Evolutionary conservation across 176 grass and related monocot species (phyloP).

Genomic region (Cenchrus fungigraminus): DNA sequence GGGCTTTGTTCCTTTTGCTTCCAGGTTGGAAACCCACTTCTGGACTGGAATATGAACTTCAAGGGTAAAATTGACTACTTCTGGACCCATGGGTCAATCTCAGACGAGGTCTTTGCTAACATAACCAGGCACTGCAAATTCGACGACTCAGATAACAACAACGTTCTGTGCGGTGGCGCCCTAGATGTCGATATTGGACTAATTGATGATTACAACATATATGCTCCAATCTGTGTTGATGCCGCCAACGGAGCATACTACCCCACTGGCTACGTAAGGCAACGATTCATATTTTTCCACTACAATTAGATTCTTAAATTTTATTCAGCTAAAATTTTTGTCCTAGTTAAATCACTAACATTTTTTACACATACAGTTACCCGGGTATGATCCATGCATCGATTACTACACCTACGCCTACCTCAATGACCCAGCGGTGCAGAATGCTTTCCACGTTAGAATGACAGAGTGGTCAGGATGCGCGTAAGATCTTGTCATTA

Average conservation of each 20-base stretch:
- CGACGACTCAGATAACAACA: neutral
- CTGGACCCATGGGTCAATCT: constrained; percentile 52
- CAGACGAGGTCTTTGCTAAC: constrained; percentile 38
- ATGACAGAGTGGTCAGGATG: constrained; percentile 42
- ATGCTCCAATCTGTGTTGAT: constrained; percentile 43
- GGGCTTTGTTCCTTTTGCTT: neutral
- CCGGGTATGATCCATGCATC: constrained; percentile 50
- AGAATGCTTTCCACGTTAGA: constrained; percentile 53
- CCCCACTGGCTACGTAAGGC: constrained; percentile 40
- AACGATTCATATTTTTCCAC: neutral
- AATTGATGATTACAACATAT: constrained; percentile 45
- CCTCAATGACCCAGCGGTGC: constrained; percentile 59
- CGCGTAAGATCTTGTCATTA: constrained; percentile 25
- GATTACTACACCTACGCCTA: constrained; percentile 3
- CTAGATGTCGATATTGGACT: neutral
- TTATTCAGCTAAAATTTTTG: neutral
- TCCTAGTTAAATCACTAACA: neutral
- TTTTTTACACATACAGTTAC: constrained; percentile 32
- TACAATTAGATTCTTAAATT: neutral
- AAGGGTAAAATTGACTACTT: constrained; percentile 25
- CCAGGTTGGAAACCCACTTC: constrained; percentile 55
- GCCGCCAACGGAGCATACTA: constrained; percentile 15
- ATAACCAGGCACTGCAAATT: constrained; percentile 50
- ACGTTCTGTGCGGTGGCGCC: neutral
- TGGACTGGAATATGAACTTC: constrained; percentile 19